These are phyloP conservation scores for Durotheca rogersii DNA, from an alignment of 495 filamentous ascomycete genomes.

Conservation along the genomic window DNA sequence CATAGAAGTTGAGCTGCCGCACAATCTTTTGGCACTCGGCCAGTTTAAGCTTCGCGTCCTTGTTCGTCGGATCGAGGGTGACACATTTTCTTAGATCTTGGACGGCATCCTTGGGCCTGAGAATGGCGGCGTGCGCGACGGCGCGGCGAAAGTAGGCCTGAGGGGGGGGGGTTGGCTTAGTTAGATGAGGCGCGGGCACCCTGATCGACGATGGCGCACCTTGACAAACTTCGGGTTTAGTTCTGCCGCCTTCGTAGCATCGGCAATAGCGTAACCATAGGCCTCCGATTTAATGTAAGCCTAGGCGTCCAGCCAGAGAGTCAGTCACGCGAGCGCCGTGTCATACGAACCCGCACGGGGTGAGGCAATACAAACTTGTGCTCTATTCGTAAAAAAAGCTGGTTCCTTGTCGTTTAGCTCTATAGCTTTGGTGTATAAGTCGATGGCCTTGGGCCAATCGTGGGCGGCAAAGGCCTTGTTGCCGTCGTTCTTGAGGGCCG, in stretches of 20 bases:
- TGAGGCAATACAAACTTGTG: slow-evolving; percentile 65
- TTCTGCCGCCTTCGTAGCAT: slow-evolving; percentile 93
- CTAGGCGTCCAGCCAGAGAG: slow-evolving; percentile 44
- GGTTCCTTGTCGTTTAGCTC: slow-evolving; percentile 80
- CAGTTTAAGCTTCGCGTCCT: slow-evolving; percentile 85
- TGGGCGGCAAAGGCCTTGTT: slow-evolving; percentile 89
- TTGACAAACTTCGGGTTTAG: slow-evolving; percentile 85
- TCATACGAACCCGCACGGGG: slow-evolving; percentile 1
- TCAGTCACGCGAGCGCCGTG: slow-evolving; percentile 51
- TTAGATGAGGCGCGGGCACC: neutral
- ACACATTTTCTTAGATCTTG: slow-evolving; percentile 92
- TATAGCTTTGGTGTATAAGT: slow-evolving; percentile 89
- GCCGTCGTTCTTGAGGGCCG: slow-evolving; percentile 84
- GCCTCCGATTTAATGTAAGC: slow-evolving; percentile 93
- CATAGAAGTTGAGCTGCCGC: slow-evolving; percentile 83
- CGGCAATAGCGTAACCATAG: slow-evolving; percentile 86
- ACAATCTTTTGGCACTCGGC: slow-evolving; percentile 92
- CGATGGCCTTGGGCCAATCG: slow-evolving; percentile 82
- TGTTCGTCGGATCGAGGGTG: slow-evolving; percentile 80
- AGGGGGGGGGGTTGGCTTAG: slow-evolving; percentile 2
- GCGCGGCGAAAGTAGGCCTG: slow-evolving; percentile 96
- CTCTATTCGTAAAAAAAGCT: slow-evolving; percentile 89
- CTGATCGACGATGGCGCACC: slow-evolving; percentile 45
- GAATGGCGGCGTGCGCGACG: slow-evolving; percentile 83
- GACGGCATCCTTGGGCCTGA: slow-evolving; percentile 81